These are phyloP conservation scores for Malassezia yamatoensis DNA, from an alignment of 1,284 basidiomycete species.

Conservation along the genomic window DNA sequence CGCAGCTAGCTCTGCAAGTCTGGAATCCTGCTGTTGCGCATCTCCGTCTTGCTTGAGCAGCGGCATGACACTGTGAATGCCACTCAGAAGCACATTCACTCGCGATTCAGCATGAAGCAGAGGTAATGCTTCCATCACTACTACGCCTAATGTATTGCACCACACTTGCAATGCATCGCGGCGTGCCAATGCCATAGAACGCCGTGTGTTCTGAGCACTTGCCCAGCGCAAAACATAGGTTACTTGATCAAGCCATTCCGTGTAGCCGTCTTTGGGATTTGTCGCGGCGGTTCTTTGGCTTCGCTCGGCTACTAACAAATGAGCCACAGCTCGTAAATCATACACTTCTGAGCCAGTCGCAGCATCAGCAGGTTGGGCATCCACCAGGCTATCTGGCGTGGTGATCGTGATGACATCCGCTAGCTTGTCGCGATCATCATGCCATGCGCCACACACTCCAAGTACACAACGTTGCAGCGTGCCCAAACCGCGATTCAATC, in stretches of 20 bases:
- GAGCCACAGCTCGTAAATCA: constrained; percentile 61
- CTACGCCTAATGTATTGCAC: constrained; percentile 41
- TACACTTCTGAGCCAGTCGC: constrained; percentile 57
- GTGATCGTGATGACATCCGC: constrained; percentile 55
- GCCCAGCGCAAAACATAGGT: constrained; percentile 33
- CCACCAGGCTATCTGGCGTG: constrained; percentile 55
- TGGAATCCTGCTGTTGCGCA: constrained; percentile 19
- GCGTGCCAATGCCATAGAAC: constrained; percentile 29
- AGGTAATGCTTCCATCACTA: constrained; percentile 24
- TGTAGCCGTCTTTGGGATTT: not conserved
- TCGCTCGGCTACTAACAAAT: constrained; percentile 20
- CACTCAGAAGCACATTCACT: constrained; percentile 34
- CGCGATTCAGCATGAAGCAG: constrained; percentile 36
- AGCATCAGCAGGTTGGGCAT: constrained; percentile 64
- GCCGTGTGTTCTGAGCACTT: constrained; percentile 37
- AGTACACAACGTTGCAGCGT: constrained; percentile 59
- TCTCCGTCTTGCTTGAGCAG: constrained; percentile 23
- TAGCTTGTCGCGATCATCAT: constrained; percentile 54
- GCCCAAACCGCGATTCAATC: constrained; percentile 48
- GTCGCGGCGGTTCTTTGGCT: constrained; percentile 15
- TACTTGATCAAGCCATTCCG: constrained; percentile 35
- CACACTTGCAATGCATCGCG: constrained; percentile 33
- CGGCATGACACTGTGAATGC: constrained; percentile 35
- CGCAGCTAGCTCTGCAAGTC: constrained; percentile 64
- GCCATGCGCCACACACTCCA: constrained; percentile 56